Conservation (phyloP, 306 rosid genomes). For the Oxytropis ochrocephala region DNA sequence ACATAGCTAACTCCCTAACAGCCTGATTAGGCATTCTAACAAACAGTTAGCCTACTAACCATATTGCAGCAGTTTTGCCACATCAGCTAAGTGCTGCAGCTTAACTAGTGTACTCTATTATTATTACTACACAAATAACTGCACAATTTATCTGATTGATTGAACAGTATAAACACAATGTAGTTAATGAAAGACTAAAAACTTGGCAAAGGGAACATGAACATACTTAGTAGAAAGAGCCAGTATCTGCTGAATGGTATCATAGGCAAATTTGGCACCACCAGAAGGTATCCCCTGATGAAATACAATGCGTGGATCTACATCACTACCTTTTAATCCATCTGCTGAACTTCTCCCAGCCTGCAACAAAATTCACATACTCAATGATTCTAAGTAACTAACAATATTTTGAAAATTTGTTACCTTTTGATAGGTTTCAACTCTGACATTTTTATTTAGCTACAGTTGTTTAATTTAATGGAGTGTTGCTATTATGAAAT, state of each 20-base stretch:
- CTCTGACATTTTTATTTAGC: neutral
- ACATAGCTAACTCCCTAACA: too few species aligned
- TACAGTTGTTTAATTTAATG: neutral
- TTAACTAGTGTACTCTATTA: too few species aligned
- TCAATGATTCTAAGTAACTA: too few species aligned
- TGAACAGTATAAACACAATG: neutral
- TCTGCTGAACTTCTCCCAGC: conserved; percentile 40
- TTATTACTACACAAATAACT: too few species aligned
- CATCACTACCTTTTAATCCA: conserved; percentile 46
- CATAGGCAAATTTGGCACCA: conserved; percentile 57
- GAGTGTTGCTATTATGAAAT: neutral
- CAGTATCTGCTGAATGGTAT: conserved; percentile 53
- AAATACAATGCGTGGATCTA: conserved; percentile 49
- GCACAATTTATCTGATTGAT: neutral
- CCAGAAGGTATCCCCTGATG: conserved; percentile 76
- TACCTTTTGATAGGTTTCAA: neutral
- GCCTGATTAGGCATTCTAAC: too few species aligned
- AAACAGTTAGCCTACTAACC: too few species aligned
- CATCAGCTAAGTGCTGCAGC: too few species aligned
- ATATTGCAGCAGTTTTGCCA: too few species aligned
- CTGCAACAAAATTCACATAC: conserved; percentile 33
- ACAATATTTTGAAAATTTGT: too few species aligned
- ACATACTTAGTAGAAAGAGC: conserved; percentile 78
- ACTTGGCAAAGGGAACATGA: conserved; percentile 21
- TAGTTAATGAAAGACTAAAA: conserved; percentile 10